These are phyloP conservation scores for Mucor velutinosus DNA, from an alignment of 371 early-diverging fungal genomes.

Conservation along the genomic window DNA sequence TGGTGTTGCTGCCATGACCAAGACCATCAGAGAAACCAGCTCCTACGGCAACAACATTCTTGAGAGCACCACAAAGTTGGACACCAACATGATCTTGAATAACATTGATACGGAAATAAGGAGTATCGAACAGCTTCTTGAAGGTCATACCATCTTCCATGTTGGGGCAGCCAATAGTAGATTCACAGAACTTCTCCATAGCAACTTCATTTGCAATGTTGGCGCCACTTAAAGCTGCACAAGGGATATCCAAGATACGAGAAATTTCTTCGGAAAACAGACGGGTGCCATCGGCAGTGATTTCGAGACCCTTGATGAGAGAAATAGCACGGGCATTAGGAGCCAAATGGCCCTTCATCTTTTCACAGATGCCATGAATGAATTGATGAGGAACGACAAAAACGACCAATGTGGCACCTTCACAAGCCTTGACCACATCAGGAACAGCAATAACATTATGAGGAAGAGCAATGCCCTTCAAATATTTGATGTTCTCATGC, in stretches of 20 bases:
- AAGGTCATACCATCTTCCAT: slow-evolving; percentile 78
- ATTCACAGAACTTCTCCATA: slow-evolving; percentile 88
- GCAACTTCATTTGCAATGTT: slow-evolving; percentile 95
- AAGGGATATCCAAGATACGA: slow-evolving; percentile 78
- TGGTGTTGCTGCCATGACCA: slow-evolving; percentile 89
- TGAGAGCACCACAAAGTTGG: slow-evolving; percentile 97
- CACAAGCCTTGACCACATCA: slow-evolving; percentile 74
- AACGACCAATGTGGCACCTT: slow-evolving; percentile 85
- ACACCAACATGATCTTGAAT: slow-evolving; percentile 89
- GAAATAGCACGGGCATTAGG: slow-evolving; percentile 71
- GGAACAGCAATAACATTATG: slow-evolving; percentile 74
- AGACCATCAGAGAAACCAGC: slow-evolving; percentile 93
- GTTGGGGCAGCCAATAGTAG: slow-evolving; percentile 80
- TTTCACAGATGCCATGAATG: slow-evolving; percentile 77
- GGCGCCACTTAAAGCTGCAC: slow-evolving; percentile 94
- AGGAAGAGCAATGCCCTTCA: slow-evolving; percentile 87
- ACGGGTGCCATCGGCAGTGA: slow-evolving; percentile 66
- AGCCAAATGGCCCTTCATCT: slow-evolving; percentile 58
- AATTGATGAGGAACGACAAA: slow-evolving; percentile 99
- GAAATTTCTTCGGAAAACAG: slow-evolving; percentile 79
- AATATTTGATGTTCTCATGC: slow-evolving; percentile 95
- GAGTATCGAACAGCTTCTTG: slow-evolving; percentile 52
- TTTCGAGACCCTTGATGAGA: slow-evolving; percentile 92
- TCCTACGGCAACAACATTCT: slow-evolving; percentile 97
- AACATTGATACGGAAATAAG: slow-evolving; percentile 81